Percentiles rank a stretch among this genome's conserved stretches.
Conservation (phyloP, 495 filamentous ascomycete species). For the Penicillium samsonianum region DNA sequence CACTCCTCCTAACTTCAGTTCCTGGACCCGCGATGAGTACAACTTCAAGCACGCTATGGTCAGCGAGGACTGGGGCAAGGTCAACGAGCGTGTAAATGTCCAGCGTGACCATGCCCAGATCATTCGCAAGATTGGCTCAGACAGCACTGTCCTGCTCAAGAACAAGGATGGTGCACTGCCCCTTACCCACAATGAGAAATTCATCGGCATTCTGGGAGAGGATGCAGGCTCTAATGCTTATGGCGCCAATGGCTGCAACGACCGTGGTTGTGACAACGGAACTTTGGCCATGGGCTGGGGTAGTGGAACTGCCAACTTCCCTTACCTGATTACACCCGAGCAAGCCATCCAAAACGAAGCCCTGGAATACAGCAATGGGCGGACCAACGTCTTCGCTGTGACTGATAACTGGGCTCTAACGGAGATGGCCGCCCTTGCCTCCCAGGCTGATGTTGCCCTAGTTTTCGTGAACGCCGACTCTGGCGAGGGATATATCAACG, state of each 20-base stretch:
- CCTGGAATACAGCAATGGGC: conserved; percentile 45
- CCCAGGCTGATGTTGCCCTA: conserved; percentile 69
- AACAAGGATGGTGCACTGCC: conserved; percentile 76
- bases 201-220: conserved; percentile 80
- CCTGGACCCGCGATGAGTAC: conserved; percentile 78
- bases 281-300: conserved; percentile 96
- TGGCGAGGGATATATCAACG: conserved; percentile 82
- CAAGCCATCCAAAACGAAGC: conserved; percentile 80
- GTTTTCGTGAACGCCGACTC: conserved; percentile 89
- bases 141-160: conserved; percentile 86
- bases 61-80: conserved; percentile 58
- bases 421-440: conserved; percentile 61
- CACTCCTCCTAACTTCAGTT: conserved; percentile 79
- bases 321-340: conserved; percentile 86
- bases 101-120: conserved; percentile 68
- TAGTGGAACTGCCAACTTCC: conserved; percentile 84
- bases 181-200: conserved; percentile 69
- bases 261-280: conserved; percentile 82
- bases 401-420: conserved; percentile 70
- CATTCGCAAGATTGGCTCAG: conserved; percentile 73
- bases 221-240: conserved; percentile 76
- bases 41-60: conserved; percentile 66
- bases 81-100: conserved; percentile 88
- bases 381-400: conserved; percentile 63
- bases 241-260: conserved; percentile 83